These are phyloP conservation scores for Diutina rugosa DNA, from an alignment of 1,139 yeast species.

Conservation along the genomic window DNA sequence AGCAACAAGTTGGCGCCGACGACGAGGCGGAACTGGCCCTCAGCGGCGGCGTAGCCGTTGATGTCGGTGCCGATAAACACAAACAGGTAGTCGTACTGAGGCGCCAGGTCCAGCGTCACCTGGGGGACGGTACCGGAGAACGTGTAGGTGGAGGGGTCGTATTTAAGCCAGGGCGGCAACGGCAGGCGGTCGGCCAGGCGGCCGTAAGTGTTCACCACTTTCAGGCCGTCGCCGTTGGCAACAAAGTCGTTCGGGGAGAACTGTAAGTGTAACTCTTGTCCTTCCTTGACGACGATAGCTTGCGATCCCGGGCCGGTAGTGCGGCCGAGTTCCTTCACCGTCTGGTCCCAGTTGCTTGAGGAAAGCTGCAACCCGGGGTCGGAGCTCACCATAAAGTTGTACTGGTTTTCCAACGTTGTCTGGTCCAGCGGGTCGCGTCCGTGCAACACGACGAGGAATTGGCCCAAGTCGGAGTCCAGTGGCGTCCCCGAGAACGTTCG, in stretches of 20 bases:
- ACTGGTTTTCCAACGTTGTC: conserved; percentile 30
- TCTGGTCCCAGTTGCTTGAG: conserved; percentile 11
- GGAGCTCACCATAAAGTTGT: conserved; percentile 47
- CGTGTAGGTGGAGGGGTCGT: conserved; percentile 47
- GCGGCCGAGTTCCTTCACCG: neutral
- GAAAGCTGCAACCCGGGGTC: conserved; percentile 37
- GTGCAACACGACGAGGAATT: conserved; percentile 33
- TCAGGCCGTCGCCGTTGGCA: conserved; percentile 26
- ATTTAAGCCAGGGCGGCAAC: conserved; percentile 78
- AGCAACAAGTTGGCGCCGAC: conserved; percentile 85
- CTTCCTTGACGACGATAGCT: conserved; percentile 53
- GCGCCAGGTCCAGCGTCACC: conserved; percentile 76
- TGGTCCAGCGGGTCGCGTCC: conserved; percentile 52
- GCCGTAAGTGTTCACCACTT: conserved; percentile 68
- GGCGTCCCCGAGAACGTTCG: conserved; percentile 69
- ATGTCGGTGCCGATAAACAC: conserved; percentile 71
- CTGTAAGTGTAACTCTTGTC: conserved; percentile 45
- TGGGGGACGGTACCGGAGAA: conserved; percentile 85
- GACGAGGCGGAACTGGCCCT: conserved; percentile 53
- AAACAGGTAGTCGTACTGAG: conserved; percentile 64
- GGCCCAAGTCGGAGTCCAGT: conserved; percentile 24
- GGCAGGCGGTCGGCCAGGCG: conserved; percentile 72
- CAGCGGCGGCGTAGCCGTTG: conserved; percentile 62
- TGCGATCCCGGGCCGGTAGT: neutral
- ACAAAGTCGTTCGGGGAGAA: conserved; percentile 50